These are phyloP conservation scores for Solanum chilense DNA, from an alignment of 257 asterid species.

Conservation along the genomic window DNA sequence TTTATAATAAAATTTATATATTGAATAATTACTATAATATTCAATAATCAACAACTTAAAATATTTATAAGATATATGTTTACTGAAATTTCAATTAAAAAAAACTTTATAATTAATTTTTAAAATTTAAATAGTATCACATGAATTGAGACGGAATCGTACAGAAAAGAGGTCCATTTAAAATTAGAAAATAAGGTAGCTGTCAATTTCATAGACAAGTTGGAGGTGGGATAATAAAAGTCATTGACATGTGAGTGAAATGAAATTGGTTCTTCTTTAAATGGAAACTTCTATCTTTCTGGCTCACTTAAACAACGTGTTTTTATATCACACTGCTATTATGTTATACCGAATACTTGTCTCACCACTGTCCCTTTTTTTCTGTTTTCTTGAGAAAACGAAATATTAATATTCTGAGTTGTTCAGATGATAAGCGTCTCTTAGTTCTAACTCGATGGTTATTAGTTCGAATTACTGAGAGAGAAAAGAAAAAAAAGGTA, in stretches of 20 bases:
- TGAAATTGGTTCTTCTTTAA: conserved; percentile 25
- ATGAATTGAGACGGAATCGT: background rate
- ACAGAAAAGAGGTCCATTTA: conserved; percentile 10
- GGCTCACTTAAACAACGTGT: background rate
- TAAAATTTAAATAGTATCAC: background rate
- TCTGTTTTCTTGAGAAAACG: background rate
- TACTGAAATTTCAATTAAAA: too few species aligned
- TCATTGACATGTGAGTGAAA: conserved; percentile 43
- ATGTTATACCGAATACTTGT: background rate
- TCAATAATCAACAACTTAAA: too few species aligned
- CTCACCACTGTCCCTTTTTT: background rate
- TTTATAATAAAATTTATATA: too few species aligned
- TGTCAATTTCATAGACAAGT: conserved; percentile 51
- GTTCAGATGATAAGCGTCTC: too few species aligned
- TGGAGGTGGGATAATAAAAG: conserved; percentile 29
- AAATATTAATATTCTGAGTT: background rate
- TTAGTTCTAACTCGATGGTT: too few species aligned
- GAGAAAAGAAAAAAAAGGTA: background rate
- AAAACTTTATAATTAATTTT: background rate
- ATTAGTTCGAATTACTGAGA: background rate
- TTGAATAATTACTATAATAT: too few species aligned
- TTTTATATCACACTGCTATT: background rate
- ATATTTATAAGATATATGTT: too few species aligned
- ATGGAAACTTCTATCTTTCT: conserved; percentile 18
- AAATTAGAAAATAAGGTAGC: conserved; percentile 25